A percentile compares a stretch with the other conserved stretches of the same genome.
Evolutionary conservation across 768 basidiomycete species (phyloP).

Genomic region (Pisolithus albus): DNA sequence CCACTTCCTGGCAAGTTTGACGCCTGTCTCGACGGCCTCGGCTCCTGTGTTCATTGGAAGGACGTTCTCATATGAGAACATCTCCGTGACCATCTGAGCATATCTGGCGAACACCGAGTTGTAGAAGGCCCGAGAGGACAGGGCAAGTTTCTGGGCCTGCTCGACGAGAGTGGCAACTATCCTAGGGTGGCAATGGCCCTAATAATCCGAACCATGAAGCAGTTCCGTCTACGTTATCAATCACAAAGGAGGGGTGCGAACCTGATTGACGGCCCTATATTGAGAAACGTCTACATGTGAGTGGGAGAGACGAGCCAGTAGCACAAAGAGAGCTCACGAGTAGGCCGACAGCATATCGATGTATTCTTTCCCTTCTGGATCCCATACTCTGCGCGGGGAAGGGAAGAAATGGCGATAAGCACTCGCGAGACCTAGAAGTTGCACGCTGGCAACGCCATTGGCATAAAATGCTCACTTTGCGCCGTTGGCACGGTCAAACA

Average conservation of each 20-base stretch:
- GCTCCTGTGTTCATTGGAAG: constrained; percentile 99
- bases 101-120: constrained; percentile 89
- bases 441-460: constrained; percentile 4
- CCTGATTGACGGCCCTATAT: constrained; percentile 80
- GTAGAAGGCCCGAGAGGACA: constrained; percentile 95
- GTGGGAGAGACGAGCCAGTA: constrained; percentile 4
- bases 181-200: constrained; percentile 89
- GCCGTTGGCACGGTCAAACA: constrained; percentile 85
- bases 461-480: constrained; percentile 68
- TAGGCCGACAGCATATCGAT: constrained; percentile 98
- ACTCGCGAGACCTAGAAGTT: neutral
- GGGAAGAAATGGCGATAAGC: neutral
- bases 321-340: constrained; percentile 52
- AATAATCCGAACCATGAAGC: neutral
- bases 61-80: constrained; percentile 93
- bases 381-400: constrained; percentile 61
- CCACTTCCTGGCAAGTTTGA: constrained; percentile 97
- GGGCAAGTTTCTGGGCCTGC: constrained; percentile 85
- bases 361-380: constrained; percentile 91
- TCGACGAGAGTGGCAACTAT: constrained; percentile 75
- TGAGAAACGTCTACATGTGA: neutral
- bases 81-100: constrained; percentile 72
- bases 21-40: constrained; percentile 94
- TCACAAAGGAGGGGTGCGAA: constrained; percentile 23
- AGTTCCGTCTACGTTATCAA: neutral